These are phyloP conservation scores for Arabis hirsuta DNA, from an alignment of 345 rosid genomes.

Conservation along the genomic window DNA sequence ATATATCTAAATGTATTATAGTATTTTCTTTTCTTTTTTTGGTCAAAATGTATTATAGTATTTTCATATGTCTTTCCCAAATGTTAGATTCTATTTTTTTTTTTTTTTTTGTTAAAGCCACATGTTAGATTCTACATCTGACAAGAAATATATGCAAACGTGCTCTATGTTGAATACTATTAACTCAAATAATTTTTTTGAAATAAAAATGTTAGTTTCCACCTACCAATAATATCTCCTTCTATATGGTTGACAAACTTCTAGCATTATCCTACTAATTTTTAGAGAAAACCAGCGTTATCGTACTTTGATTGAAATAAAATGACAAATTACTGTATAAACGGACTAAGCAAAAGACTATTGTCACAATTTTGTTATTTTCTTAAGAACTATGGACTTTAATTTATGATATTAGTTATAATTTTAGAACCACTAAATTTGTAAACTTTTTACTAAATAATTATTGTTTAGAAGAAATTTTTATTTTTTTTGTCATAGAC, in stretches of 20 bases:
- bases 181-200: conserved; percentile 1
- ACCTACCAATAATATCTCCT: conserved; percentile 14
- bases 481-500: too few species aligned
- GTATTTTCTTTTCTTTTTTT: background rate
- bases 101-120: background rate
- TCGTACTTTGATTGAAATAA: too few species aligned
- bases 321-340: too few species aligned
- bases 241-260: conserved; percentile 4
- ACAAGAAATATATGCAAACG: conserved; percentile 36
- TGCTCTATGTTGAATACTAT: conserved; percentile 30
- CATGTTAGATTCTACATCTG: conserved; percentile 43
- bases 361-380: too few species aligned
- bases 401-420: too few species aligned
- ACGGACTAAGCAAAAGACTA: too few species aligned
- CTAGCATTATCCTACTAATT: background rate
- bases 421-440: too few species aligned
- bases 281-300: background rate
- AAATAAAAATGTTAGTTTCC: background rate
- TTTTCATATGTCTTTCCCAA: conserved; percentile 33
- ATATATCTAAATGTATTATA: background rate
- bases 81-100: conserved; percentile 34
- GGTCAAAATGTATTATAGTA: background rate
- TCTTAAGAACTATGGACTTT: too few species aligned
- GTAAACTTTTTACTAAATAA: too few species aligned
- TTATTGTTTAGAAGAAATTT: too few species aligned